A percentile compares a stretch with the other conserved stretches of the same genome.
Conservation (phyloP, 768 basidiomycete genomes). For the Multifurca ochricompacta region DNA sequence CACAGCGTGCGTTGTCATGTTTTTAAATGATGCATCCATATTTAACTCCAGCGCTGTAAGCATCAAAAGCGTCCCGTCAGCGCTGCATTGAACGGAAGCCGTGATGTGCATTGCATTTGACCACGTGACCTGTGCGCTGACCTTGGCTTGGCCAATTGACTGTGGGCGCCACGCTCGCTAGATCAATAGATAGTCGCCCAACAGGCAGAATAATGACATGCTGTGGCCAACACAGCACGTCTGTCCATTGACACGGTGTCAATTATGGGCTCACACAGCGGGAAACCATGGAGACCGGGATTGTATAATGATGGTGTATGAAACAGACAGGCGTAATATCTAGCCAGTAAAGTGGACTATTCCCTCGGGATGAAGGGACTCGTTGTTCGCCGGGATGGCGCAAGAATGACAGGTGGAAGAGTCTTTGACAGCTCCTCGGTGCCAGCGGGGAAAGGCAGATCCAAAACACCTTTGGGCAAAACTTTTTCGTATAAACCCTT, state of each 20-base stretch:
- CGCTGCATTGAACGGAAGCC: background rate
- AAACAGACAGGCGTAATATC: background rate
- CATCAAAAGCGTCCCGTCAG: no score
- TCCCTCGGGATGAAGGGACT: slow-evolving; percentile 72
- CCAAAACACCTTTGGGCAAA: slow-evolving; percentile 72
- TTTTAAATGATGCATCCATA: background rate
- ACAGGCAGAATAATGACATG: background rate
- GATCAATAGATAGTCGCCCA: background rate
- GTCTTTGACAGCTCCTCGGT: slow-evolving; percentile 64
- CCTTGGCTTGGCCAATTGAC: background rate
- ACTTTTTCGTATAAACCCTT: slow-evolving; percentile 71
- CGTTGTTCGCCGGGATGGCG: slow-evolving; percentile 64
- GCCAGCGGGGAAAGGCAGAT: slow-evolving; percentile 90
- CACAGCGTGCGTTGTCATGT: background rate
- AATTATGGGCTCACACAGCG: background rate
- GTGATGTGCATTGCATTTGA: background rate
- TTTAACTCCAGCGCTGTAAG: background rate
- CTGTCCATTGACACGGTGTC: background rate
- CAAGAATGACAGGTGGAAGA: slow-evolving; percentile 58
- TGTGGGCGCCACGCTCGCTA: background rate
- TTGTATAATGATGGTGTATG: background rate
- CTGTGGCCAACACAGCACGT: background rate
- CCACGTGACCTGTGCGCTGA: background rate
- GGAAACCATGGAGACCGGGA: slow-evolving; percentile 2
- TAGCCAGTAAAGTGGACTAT: slow-evolving; percentile 24